Percentiles rank a stretch among this genome's conserved stretches.
These are phyloP conservation scores for Neolentinus lepideus DNA, from an alignment of 1,284 basidiomycete species.

Conservation along the genomic window DNA sequence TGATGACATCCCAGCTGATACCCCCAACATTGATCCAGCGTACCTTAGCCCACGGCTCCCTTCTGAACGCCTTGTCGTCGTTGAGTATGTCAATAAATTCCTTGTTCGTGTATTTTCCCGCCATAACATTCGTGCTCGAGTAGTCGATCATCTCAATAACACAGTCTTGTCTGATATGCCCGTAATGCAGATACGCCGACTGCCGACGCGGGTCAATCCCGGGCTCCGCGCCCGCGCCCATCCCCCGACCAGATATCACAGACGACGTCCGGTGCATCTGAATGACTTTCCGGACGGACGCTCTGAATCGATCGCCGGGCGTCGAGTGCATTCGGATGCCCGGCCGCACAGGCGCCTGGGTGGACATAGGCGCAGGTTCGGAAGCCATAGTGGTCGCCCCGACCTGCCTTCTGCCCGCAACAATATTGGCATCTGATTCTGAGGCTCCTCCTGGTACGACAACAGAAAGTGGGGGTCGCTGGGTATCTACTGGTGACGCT, in stretches of 20 bases:
- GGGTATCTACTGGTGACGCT: not conserved
- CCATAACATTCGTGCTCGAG: slow-evolving; percentile 9
- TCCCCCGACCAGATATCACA: not conserved
- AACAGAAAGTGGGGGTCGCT: not conserved
- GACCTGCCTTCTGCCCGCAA: not conserved
- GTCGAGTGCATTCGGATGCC: not conserved
- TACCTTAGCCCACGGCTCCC: slow-evolving; percentile 15
- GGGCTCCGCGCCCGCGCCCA: slow-evolving; percentile 13
- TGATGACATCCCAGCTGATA: slow-evolving; percentile 67
- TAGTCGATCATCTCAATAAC: slow-evolving; percentile 19
- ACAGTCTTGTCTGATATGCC: slow-evolving; percentile 15
- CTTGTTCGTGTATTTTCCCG: slow-evolving; percentile 14
- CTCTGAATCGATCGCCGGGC: slow-evolving; percentile 7
- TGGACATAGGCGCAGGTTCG: not conserved
- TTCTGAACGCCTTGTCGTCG: slow-evolving; percentile 3
- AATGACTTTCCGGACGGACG: slow-evolving; percentile 12
- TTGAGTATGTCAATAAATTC: slow-evolving; percentile 15
- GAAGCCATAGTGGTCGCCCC: not conserved
- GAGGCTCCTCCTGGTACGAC: not conserved
- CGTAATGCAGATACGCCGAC: slow-evolving; percentile 10
- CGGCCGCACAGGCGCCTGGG: not conserved
- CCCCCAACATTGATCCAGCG: slow-evolving; percentile 70
- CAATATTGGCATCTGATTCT: not conserved
- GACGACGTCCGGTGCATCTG: slow-evolving; percentile 12
- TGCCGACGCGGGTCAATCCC: slow-evolving; percentile 14